Base-by-base conservation (phyloP, 306 rosid genomes). In the Prunus kanzakura region DNA sequence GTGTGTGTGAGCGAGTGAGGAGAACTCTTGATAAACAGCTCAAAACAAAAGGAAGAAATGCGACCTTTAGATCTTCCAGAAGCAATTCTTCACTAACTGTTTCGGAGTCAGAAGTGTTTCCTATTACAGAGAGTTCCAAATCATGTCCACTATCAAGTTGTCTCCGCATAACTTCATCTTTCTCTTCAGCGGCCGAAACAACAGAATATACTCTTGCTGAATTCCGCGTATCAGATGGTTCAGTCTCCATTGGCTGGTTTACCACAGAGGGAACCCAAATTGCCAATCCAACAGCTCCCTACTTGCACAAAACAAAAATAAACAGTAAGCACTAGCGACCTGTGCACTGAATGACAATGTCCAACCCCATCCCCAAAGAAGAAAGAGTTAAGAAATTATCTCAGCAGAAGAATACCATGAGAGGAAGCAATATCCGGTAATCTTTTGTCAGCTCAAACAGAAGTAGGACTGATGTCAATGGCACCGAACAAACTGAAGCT, bases 221-320 rank as follows among this genome's bases (percentile, higher is more conserved):
- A 80, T 56, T 87, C 74, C 85, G 83, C 61, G 87, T 51, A 80
- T 89, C 93, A 49, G 88, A 79, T 27, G 84, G 55, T 74, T 95
- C 96, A 68, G 67, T 87, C 79, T 89, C 99, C 81, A 89, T 92
- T 23, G 49, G 65, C 79, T 76, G 97, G 76, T 89, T 95, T 76
- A 96, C 79, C 84, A 95, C 97, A 25, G 99, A 91, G 76, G 99
- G 99, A 75, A 95, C 99, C 99, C 99, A 95, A 79, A 95, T 95
- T 78, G 99, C 99, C 89, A 95, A 88, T 78, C 99, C 98, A 87
- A 95, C 99, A 52, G 99, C 99, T 12, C 98, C 99, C 99, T 95
- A 79, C 62, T 75, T 30, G 47, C 69, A 85, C 29, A 67, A 73
- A 10, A 75, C 58, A 64, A 75, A 13, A 74, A 63, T 15, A 69